Evolutionary conservation across 1,139 yeast species (phyloP), one percentile per base, ranked within the genome.

Genomic region (Hyphopichia burtonii): DNA sequence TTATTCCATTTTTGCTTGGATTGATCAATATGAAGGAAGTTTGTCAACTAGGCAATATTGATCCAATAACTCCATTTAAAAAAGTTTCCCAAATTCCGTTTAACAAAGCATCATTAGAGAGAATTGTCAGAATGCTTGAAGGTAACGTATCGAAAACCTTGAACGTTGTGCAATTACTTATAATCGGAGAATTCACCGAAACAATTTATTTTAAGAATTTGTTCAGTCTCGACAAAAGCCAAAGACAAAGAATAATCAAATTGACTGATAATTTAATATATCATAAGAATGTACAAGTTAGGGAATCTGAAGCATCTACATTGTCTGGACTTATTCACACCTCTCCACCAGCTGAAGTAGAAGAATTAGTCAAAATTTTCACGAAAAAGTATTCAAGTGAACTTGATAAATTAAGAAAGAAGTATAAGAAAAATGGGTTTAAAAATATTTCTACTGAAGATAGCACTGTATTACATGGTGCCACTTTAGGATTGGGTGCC

Each of bases 401-500:
- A 32, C 59, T 74, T 43, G 74, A 69, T 38, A 46, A 43, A 15
- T 46, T 63, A 44, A 64, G 71, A 54, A 68, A 44, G 40, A 60
- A 54, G 43, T 61, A 66, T 39, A 61, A 65, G 45, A 58, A 56
- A 62, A 43, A 37, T 18, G 66, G 64, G 1, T 63, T 60, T 47
- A 67, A 63, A 47, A 59, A 56, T 33, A 53, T 61, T 39, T 51
- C 75, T 0, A 54, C 64, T 31, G 74, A 72, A 4, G 80, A 81
- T 46, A 54, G 65, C 2, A 66, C 77, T 11, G 62, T 66, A 11
- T 66, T 91, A 7, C 99, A 93, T 57, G 96, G 94, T 2, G 91
- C 96, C 2, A 86, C 93, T 0, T 68, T 94, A 22, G 98, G 98
- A 0, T 68, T 93, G 11, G 96, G 98, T 3, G 86, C 98, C 0